A percentile compares a stretch with the other conserved stretches of the same genome.
Conservation (phyloP, 495 filamentous ascomycete genomes). For the Trichoderma asperelloides region DNA sequence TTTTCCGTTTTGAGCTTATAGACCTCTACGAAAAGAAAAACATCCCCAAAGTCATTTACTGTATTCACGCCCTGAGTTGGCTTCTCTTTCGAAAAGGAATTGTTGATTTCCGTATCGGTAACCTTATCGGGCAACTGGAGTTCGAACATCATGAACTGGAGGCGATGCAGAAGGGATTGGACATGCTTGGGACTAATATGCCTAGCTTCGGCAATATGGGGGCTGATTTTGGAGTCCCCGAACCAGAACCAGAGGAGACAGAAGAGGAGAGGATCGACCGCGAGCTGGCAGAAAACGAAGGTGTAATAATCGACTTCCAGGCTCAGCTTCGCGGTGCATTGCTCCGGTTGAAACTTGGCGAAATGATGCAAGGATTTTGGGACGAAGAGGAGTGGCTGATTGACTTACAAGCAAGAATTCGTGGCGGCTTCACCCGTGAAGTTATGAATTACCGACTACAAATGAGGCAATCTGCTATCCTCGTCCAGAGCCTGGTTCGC, state of each 20-base stretch:
- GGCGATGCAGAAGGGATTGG: conserved; percentile 89
- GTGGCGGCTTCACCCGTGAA: conserved; percentile 63
- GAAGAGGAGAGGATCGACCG: conserved; percentile 85
- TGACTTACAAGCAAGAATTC: conserved; percentile 73
- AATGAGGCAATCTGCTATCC: conserved; percentile 67
- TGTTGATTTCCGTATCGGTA: conserved; percentile 93
- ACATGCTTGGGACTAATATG: conserved; percentile 90
- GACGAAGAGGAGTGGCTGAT: conserved; percentile 69
- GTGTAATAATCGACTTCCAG: conserved; percentile 68
- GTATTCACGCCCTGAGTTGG: conserved; percentile 95
- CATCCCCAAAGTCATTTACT: conserved; percentile 97
- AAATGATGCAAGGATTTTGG: conserved; percentile 86
- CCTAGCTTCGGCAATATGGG: conserved; percentile 97
- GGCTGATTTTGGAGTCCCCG: conserved; percentile 85
- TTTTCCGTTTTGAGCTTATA: conserved; percentile 97
- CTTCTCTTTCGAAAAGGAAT: conserved; percentile 89
- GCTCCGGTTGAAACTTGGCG: conserved; percentile 65
- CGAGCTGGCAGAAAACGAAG: conserved; percentile 69
- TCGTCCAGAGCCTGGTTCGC: conserved; percentile 68
- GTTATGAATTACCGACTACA: conserved; percentile 67
- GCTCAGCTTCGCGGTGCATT: conserved; percentile 78
- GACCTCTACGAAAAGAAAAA: conserved; percentile 99
- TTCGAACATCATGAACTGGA: conserved; percentile 98
- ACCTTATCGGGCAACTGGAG: conserved; percentile 91
- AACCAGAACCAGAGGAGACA: conserved; percentile 63